These are phyloP conservation scores for Penicillium paneum DNA, from an alignment of 2,329 filamentous ascomycete species.

Conservation along the genomic window DNA sequence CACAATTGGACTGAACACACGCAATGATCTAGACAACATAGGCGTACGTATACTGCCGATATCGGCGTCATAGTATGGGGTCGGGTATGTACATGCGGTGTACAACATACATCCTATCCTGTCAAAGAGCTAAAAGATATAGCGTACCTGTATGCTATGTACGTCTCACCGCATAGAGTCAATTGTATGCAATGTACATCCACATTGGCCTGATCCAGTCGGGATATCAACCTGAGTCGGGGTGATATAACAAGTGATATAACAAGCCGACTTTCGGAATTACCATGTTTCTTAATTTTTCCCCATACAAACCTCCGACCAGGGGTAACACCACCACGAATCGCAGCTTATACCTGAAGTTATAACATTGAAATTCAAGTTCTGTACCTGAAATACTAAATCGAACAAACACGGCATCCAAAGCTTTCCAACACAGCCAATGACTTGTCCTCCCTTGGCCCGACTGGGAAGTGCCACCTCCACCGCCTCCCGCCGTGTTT, in stretches of 20 bases:
- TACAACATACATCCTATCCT: slow-evolving; percentile 4
- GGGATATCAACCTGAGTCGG: slow-evolving; percentile 9
- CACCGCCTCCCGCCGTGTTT: slow-evolving; percentile 35
- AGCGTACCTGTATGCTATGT: background rate
- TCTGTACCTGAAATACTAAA: background rate
- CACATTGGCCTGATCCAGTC: slow-evolving; percentile 8
- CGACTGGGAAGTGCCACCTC: slow-evolving; percentile 30
- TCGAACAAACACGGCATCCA: background rate
- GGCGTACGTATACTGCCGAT: slow-evolving; percentile 6
- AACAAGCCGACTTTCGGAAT: slow-evolving; percentile 9
- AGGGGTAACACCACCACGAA: slow-evolving; percentile 1
- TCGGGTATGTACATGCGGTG: slow-evolving; percentile 16
- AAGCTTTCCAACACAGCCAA: slow-evolving; percentile 14
- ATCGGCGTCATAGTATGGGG: slow-evolving; percentile 13
- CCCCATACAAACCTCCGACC: background rate
- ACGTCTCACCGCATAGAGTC: too few relatives aligned
- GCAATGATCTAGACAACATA: background rate
- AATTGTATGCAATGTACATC: background rate
- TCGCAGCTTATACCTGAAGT: background rate
- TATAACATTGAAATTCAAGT: background rate
- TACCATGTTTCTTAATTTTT: background rate
- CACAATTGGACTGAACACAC: background rate
- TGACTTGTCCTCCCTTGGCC: slow-evolving; percentile 31
- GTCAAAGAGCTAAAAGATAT: background rate
- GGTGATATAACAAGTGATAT: too few relatives aligned